These are phyloP conservation scores for Cryptosporidium sp. DNA, from an alignment of 169 alveolate species.

Conservation along the genomic window DNA sequence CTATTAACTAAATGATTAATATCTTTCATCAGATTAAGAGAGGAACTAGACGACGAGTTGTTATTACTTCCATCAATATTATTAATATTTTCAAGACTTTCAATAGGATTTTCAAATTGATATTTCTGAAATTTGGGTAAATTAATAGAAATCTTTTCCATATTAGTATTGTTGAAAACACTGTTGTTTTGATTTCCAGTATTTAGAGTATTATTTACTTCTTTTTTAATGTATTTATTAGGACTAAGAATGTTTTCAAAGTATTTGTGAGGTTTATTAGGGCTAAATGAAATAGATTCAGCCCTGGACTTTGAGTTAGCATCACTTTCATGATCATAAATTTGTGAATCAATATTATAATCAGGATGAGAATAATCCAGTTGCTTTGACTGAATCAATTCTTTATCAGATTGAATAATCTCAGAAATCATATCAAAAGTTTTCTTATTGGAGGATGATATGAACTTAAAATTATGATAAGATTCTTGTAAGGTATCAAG, in stretches of 20 bases:
- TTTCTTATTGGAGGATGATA: not conserved
- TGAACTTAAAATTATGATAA: not conserved
- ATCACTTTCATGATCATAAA: not conserved
- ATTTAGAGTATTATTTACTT: not conserved
- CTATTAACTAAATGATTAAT: not conserved
- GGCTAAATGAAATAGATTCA: not conserved
- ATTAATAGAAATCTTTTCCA: not conserved
- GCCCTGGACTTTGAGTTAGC: not conserved
- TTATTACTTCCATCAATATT: not conserved
- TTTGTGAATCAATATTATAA: not conserved
- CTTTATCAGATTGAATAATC: not conserved
- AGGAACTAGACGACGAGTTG: not conserved
- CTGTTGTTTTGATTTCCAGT: too few relatives aligned
- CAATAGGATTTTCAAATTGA: conserved; percentile 1
- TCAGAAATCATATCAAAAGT: conserved; percentile 18
- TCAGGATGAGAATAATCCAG: not conserved
- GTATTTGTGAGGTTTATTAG: not conserved
- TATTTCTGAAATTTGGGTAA: not conserved
- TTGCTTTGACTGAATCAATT: not conserved
- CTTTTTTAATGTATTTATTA: too few relatives aligned
- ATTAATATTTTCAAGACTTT: not conserved
- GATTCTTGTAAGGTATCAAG: conserved; percentile 38
- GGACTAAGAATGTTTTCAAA: not conserved
- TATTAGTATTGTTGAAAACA: too few relatives aligned
- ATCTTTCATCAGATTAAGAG: not conserved